Percentiles rank a stretch among this genome's conserved stretches.
Evolutionary conservation across 176 grass and related monocot species (phyloP).

Genomic region (Phragmites australis): DNA sequence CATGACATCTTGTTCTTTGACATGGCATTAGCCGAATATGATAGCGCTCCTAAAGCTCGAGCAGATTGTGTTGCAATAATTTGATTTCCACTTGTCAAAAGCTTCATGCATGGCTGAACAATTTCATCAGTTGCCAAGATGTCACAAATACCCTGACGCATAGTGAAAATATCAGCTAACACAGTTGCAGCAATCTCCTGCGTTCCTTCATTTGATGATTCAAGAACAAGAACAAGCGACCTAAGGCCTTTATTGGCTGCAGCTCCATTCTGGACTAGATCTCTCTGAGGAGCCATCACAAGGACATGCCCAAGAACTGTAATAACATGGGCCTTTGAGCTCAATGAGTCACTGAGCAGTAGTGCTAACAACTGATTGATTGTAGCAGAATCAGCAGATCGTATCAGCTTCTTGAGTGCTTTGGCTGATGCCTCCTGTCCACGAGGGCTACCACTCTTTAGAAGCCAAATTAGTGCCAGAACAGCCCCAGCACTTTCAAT

Average conservation of each 20-base stretch:
- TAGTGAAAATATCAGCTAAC: slow-evolving; percentile 91
- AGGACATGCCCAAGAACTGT: slow-evolving; percentile 94
- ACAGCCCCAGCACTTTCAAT: slow-evolving; percentile 87
- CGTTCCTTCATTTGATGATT: slow-evolving; percentile 78
- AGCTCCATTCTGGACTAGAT: slow-evolving; percentile 72
- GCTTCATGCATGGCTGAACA: slow-evolving; percentile 89
- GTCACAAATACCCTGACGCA: slow-evolving; percentile 82
- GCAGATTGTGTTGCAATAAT: slow-evolving; percentile 86
- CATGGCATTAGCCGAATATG: slow-evolving; percentile 62
- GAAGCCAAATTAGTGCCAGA: slow-evolving; percentile 83
- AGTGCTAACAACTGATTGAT: slow-evolving; percentile 93
- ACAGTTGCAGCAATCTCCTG: slow-evolving; percentile 85
- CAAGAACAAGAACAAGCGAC: slow-evolving; percentile 80
- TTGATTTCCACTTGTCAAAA: slow-evolving; percentile 89
- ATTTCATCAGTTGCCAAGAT: slow-evolving; percentile 87
- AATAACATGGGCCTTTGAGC: slow-evolving; percentile 76
- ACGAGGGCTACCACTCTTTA: slow-evolving; percentile 62
- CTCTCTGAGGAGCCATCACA: slow-evolving; percentile 69
- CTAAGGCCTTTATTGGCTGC: slow-evolving; percentile 85
- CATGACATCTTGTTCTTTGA: slow-evolving; percentile 71
- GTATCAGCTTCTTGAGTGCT: slow-evolving; percentile 84
- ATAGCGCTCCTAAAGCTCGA: slow-evolving; percentile 87
- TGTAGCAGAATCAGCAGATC: slow-evolving; percentile 70
- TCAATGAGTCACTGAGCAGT: slow-evolving; percentile 66
- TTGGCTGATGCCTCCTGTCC: slow-evolving; percentile 86